Evolutionary conservation across 148 eudicot species (phyloP).

Genomic region (Amaranthus hypochondriacus): DNA sequence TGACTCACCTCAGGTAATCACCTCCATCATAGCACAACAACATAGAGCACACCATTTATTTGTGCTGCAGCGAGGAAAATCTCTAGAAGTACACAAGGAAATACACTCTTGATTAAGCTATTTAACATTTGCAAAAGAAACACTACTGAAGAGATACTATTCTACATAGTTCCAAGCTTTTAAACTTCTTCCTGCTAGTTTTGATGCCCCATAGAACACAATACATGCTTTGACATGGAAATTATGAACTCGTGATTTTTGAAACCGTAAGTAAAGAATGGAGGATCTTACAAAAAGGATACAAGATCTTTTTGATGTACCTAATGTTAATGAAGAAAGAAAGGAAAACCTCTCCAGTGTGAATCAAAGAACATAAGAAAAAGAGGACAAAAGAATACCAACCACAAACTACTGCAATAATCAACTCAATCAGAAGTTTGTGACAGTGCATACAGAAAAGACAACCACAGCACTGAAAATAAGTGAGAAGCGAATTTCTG

Average conservation of each 20-base stretch:
- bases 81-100: constrained; percentile 40
- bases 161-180: neutral
- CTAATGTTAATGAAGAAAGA: neutral
- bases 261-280: neutral
- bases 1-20: constrained; percentile 48
- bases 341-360: neutral
- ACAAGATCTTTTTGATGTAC: neutral
- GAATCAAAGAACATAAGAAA: neutral
- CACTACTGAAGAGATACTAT: neutral
- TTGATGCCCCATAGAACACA: neutral
- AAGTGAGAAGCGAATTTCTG: neutral
- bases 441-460: neutral
- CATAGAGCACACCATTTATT: constrained; percentile 51
- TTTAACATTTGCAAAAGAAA: neutral
- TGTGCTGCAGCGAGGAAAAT: constrained; percentile 54
- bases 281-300: neutral
- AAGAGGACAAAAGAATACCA: neutral
- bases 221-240: neutral
- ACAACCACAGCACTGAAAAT: neutral
- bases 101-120: neutral
- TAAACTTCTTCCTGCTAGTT: neutral
- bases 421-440: neutral
- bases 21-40: constrained; percentile 70
- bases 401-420: neutral
- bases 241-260: neutral